Base-by-base conservation (phyloP, 768 basidiomycete genomes). In the Termitomyces sp. region DNA sequence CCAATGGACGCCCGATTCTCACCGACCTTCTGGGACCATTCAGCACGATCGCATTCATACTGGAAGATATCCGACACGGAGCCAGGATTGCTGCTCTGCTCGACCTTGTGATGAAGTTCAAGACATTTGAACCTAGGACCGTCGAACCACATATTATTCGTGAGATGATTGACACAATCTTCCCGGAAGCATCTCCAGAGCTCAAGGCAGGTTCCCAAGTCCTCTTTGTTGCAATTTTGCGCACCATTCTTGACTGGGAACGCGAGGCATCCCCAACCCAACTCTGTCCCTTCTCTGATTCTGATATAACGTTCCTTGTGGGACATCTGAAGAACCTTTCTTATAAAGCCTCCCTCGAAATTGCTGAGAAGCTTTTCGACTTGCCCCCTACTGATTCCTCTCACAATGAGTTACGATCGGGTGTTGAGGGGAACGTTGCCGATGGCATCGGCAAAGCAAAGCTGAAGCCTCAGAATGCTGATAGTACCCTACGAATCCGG, bases 181-280 rank as follows among this genome's bases (percentile, higher is more conserved):
- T 57, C n/a, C 12, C 55, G 18, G 14, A 22, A 42, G 9, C 33
- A 56, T 32, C n/a, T 32, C 2, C 39, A 12, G 18, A 49, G 12
- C 47, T 49, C 34, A 36, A 50, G 10, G 37, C 32, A 14, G 47
- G 46, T 33, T 42, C 55, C 27, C 39, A 56, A 12, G 18, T 49
- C 37, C 47, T 57, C 24, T 50, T 43, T 14, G 56, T 57, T 18
- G 56, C 48, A 9, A 34, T 50, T 1, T 16, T 57, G 13, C 56
- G 40, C 4, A n/a, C 5, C 16, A 57, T 57, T 22, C 56, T 57
- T 24, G 56, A 57, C 24, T 57, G 56, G 56, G 56, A 57, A 32
- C 36, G 50, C 18, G 47, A 49, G 2, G 3, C 32, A 32, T 47
- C 47, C 24, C 3, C 27, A 2, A 24, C 1, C 18, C 18, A 50